These are phyloP conservation scores for Abortiporus biennis DNA, from an alignment of 1,284 basidiomycete species.

Conservation along the genomic window DNA sequence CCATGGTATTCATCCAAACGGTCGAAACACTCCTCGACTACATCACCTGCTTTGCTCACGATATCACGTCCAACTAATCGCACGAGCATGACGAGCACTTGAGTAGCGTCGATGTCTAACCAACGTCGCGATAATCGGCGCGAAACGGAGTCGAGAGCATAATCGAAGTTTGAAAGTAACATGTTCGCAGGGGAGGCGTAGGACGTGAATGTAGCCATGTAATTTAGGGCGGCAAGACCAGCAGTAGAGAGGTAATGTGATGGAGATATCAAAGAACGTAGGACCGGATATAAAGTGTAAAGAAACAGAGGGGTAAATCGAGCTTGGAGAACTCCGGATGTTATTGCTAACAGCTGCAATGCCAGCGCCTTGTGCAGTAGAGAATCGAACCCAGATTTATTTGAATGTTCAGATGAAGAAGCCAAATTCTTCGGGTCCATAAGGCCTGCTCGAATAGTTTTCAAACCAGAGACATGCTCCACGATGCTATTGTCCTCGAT, in stretches of 20 bases:
- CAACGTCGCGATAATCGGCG: slow-evolving; percentile 71
- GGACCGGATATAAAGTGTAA: slow-evolving; percentile 74
- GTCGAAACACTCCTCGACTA: slow-evolving; percentile 94
- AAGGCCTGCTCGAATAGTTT: slow-evolving; percentile 31
- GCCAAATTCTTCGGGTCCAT: slow-evolving; percentile 26
- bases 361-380: slow-evolving; percentile 55
- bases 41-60: slow-evolving; percentile 81
- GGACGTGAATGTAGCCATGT: slow-evolving; percentile 64
- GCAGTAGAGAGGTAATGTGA: slow-evolving; percentile 61
- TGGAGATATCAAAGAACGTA: slow-evolving; percentile 76
- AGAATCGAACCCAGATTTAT: slow-evolving; percentile 16
- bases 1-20: slow-evolving; percentile 91
- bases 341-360: slow-evolving; percentile 69
- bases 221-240: slow-evolving; percentile 64
- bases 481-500: slow-evolving; percentile 30
- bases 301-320: slow-evolving; percentile 72
- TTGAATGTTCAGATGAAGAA: slow-evolving; percentile 16
- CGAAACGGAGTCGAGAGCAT: slow-evolving; percentile 84
- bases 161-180: slow-evolving; percentile 90
- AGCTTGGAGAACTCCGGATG: slow-evolving; percentile 58
- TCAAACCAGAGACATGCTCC: slow-evolving; percentile 51
- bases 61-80: slow-evolving; percentile 81
- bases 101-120: slow-evolving; percentile 74
- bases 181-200: slow-evolving; percentile 83
- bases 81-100: slow-evolving; percentile 78